Conservation (phyloP, 2,329 filamentous ascomycete genomes). For the Microcyclospora pomicola region DNA sequence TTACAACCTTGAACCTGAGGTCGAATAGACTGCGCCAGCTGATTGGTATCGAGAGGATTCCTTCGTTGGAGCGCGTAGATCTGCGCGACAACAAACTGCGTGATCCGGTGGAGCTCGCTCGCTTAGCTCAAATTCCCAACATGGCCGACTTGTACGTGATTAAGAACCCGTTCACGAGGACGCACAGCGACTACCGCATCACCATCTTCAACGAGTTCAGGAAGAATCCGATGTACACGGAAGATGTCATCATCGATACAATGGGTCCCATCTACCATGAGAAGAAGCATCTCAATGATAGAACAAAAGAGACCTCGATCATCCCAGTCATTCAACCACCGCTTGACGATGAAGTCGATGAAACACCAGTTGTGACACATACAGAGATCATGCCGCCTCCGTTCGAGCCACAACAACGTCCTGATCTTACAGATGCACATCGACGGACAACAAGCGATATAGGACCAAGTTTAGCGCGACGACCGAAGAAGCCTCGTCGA, state of each 20-base stretch:
- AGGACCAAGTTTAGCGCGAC: conserved; percentile 24
- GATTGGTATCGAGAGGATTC: conserved; percentile 76
- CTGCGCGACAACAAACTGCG: conserved; percentile 78
- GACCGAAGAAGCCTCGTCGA: conserved; percentile 44
- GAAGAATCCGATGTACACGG: conserved; percentile 72
- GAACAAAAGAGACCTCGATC: conserved; percentile 59
- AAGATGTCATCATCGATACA: conserved; percentile 82
- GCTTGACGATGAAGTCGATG: conserved; percentile 43
- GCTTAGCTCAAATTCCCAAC: conserved; percentile 79
- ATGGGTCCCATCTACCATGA: conserved; percentile 73
- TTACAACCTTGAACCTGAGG: conserved; percentile 81
- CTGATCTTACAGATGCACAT: conserved; percentile 8
- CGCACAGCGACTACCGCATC: conserved; percentile 71
- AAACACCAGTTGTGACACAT: conserved; percentile 22
- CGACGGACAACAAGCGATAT: conserved; percentile 18
- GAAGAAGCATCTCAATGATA: conserved; percentile 69
- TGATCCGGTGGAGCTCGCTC: conserved; percentile 82
- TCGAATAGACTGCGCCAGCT: conserved; percentile 78
- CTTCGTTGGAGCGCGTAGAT: conserved; percentile 79
- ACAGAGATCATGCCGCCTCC: conserved; percentile 1
- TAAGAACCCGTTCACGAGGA: conserved; percentile 82
- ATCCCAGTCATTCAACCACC: conserved; percentile 65
- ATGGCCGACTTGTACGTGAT: conserved; percentile 86
- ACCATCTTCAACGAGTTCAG: conserved; percentile 95
- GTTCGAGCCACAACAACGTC: conserved; percentile 2